Base-by-base conservation (phyloP, 306 rosid species). In the Rosa multiflora region DNA sequence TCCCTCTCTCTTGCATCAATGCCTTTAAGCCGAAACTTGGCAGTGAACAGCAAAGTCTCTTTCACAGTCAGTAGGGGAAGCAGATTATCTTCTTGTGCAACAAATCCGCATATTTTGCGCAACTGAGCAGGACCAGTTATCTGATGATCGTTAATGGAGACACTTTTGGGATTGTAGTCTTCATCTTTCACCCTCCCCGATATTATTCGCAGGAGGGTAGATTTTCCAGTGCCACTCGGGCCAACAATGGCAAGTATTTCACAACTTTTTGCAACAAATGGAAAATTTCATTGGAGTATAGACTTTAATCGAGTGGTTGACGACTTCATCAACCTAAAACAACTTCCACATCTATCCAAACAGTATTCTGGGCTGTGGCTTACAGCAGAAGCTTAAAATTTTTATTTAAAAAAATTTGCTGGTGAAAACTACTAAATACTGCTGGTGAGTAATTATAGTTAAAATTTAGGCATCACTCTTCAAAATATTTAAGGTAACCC, bases 151-250 rank as follows among this genome's bases (percentile, higher is more conserved):
- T 91, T 92, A 87, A 91, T 82, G 18, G 86, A 85, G 44, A 95
- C 80, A n/a, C 80, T 81, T 55, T 83, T 79, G 0, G 95, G 83
- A 70, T 89, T 83, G 13, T 92, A 91, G 5, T 90, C 82, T 59
- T 55, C 79, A 3, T 81, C 84, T 46, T 87, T 75, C 1, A 88
- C 86, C 76, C 99, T 67, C 5, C 99, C 95, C 0, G 97, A 83
- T 5, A 92, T 76, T 64, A 92, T 79, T 44, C 87, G 78, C 37
- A 92, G 89, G 72, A 94, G 92, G 10, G 97, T 91, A 23, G 99
- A 92, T 77, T 94, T 94, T 8, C 99, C 97, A 0, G 99, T 91
- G 73, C 99, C 97, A 70, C 99, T 92, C 10, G 97, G 97, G 39
- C 99, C 99, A 79, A 91, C 95, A 47, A 92, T 76, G 47, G 91